Percentiles rank a stretch among this genome's conserved stretches.
Evolutionary conservation across 2,329 filamentous ascomycete species (phyloP).

Genomic region (Pseudocercospora ulei): DNA sequence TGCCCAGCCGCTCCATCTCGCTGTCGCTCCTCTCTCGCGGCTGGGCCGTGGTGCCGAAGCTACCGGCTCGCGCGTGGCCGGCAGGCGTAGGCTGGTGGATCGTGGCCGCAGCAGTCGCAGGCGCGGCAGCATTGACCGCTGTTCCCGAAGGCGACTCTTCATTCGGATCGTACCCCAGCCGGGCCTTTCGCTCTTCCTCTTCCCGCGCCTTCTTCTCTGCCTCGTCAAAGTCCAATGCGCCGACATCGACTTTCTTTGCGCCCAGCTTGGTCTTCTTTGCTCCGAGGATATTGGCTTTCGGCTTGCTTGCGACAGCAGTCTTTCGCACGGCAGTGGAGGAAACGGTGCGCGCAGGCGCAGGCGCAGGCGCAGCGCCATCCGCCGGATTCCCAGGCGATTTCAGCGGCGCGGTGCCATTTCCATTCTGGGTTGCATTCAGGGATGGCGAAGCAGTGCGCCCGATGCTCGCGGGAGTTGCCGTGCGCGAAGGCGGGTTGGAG

Average conservation of each 20-base stretch:
- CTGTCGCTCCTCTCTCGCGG: constrained; percentile 51
- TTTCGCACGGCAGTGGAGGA: constrained; percentile 77
- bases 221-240: constrained; percentile 84
- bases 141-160: constrained; percentile 53
- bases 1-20: constrained; percentile 80
- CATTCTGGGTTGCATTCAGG: constrained; percentile 58
- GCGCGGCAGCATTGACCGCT: constrained; percentile 40
- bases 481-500: constrained; percentile 84
- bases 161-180: constrained; percentile 89
- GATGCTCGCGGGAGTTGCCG: constrained; percentile 65
- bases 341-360: constrained; percentile 60
- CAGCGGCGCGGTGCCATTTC: constrained; percentile 57
- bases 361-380: constrained; percentile 44
- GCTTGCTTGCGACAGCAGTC: constrained; percentile 53
- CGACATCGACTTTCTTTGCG: constrained; percentile 64
- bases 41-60: constrained; percentile 52
- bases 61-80: constrained; percentile 51
- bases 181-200: constrained; percentile 90
- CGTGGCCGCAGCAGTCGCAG: constrained; percentile 39
- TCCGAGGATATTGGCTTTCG: constrained; percentile 58
- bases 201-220: constrained; percentile 95
- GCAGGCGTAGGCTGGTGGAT: constrained; percentile 69
- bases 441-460: constrained; percentile 84
- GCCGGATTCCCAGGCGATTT: constrained; percentile 65
- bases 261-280: constrained; percentile 54